phyloP scores from a whole-genome alignment of 345 rosid genomes.

The Populus nigra region DNA sequence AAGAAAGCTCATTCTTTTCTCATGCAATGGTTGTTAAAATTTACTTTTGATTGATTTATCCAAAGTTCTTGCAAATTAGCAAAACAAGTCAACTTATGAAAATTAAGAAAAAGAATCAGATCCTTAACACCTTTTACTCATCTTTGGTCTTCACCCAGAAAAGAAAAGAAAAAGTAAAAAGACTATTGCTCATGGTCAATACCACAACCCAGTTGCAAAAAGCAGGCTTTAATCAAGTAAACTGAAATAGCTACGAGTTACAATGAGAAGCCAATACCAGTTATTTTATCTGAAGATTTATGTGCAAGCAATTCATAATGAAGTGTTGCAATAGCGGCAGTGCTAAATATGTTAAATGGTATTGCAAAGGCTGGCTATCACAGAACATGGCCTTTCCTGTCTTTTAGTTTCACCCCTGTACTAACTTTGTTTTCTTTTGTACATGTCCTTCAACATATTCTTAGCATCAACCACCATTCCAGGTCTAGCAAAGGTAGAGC shows the following conservation, averaged over 20 bases:
- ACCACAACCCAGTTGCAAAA: background rate
- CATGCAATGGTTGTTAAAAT: too few relatives aligned
- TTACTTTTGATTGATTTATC: background rate
- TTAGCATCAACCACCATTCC: constrained; percentile 60
- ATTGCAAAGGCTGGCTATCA: background rate
- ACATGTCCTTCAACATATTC: constrained; percentile 47
- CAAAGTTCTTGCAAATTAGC: background rate
- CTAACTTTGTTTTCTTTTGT: constrained; percentile 38
- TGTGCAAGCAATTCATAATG: background rate
- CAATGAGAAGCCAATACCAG: background rate
- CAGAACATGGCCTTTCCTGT: background rate
- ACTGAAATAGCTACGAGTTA: background rate
- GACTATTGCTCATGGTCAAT: background rate
- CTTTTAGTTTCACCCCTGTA: background rate
- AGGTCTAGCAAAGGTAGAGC: constrained; percentile 57
- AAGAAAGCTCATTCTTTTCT: background rate
- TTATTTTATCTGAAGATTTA: constrained; percentile 1
- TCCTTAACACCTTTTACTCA: background rate
- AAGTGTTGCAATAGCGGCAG: background rate
- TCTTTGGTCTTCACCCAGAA: background rate
- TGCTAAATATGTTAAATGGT: background rate
- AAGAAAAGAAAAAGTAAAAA: background rate
- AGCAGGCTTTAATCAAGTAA: background rate
- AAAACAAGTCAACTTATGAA: background rate
- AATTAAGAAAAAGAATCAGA: background rate